Conservation (phyloP, 768 basidiomycete genomes). For the Lentinula detonsa region DNA sequence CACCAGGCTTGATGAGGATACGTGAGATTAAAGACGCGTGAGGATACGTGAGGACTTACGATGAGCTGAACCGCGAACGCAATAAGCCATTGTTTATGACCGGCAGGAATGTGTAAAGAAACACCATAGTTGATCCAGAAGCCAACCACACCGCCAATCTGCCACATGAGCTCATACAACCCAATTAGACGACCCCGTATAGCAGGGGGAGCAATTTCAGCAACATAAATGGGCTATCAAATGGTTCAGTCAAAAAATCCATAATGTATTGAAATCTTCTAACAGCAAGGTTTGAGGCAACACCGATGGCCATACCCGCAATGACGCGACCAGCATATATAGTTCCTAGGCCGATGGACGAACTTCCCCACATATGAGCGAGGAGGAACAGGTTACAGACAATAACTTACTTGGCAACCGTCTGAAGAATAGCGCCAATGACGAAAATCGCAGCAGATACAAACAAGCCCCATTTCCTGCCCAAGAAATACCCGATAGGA, state of each 20-base stretch:
- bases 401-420: conserved; percentile 20
- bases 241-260: neutral
- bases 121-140: conserved; percentile 24
- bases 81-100: conserved; percentile 29
- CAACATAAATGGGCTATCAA: conserved; percentile 30
- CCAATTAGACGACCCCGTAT: conserved; percentile 44
- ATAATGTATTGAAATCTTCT: neutral
- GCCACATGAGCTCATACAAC: conserved; percentile 42
- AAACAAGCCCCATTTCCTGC: conserved; percentile 28
- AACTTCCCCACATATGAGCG: conserved; percentile 5
- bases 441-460: conserved; percentile 29
- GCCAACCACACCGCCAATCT: conserved; percentile 39
- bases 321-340: conserved; percentile 38
- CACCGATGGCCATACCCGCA: conserved; percentile 35
- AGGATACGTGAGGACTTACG: conserved; percentile 11
- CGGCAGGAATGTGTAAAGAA: conserved; percentile 19
- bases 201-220: conserved; percentile 38
- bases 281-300: conserved; percentile 27
- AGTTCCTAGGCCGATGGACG: conserved; percentile 26
- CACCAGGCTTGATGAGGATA: conserved; percentile 15
- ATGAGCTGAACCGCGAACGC: conserved; percentile 33
- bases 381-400: neutral
- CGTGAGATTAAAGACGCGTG: neutral
- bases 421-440: conserved; percentile 33
- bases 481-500: conserved; percentile 31